Base-by-base conservation (phyloP, 306 rosid species). In the Pyrus pyrifolia region DNA sequence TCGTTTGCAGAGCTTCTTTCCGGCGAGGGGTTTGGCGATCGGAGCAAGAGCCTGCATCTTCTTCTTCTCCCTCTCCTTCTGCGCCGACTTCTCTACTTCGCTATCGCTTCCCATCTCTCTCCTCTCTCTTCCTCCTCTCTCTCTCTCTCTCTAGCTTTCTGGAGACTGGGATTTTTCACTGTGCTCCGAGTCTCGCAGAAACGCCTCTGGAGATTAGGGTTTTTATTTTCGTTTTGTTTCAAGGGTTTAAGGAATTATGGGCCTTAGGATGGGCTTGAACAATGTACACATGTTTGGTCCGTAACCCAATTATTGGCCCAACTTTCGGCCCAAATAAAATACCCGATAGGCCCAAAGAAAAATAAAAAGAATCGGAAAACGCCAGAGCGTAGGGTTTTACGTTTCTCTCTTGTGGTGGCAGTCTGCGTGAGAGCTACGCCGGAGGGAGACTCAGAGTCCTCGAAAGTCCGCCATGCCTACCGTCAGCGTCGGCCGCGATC, bases 11-110 rank as follows among this genome's bases (percentile, higher is more conserved):
- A 96, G 94, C 87, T 92, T 96, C 83, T 96, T 96, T 14, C 99
- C 97, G 0, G 99, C 97, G 3, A 96, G 97, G 42, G 99, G 99
- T 67, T 88, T 96, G 4, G 99, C 98, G 66, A 96, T 93, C 10
- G 99, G 97, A 23, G 97, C 90, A 46, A 96, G 70, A 2, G 90
- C 91, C 2, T 76, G 77, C 11, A 87, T 51, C 91, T 88, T 96
- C 96, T 92, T 92, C 92, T 42, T 90, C 86, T 90, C 93, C 78
- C 73, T 88, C 91, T 90, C 96, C 53, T 89, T 94, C 76, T 85
- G 94, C 49, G 15, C 89, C 49, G 91, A 72, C 80, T 88, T 92
- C 68, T 89, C 97, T 2, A 77, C 78, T 51, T 96, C 99, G 70
- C 89, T 88, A 29, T 96, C 98, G 82, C 98, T 91, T 4, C 93